Base-by-base conservation (phyloP, 1,139 yeast species). In the Nakaseomyces glabratus region DNA sequence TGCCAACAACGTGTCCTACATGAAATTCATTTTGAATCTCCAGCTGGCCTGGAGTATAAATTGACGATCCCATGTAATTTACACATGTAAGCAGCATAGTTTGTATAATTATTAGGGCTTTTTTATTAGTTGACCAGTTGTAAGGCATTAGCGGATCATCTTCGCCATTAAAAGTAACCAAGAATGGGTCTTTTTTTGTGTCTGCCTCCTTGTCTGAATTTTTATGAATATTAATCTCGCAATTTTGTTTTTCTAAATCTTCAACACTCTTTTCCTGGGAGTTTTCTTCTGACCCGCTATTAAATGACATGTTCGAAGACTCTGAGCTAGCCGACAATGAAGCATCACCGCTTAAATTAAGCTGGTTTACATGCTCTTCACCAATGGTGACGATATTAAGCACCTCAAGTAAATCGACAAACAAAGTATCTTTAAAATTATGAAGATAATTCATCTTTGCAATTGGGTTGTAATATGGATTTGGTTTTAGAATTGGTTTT, bases 31-130 rank as follows among this genome's bases (percentile, higher is more conserved):
- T 17, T 31, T 38, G 47, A 19, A 45, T 40, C 16, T 33, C 20
- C 23, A 42, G 41, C 31, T 45, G 45, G 12, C 77, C 78, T 0
- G 82, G 80, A 1, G 81, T 68, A 44, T 70, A 73, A 17, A 74
- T 68, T 1, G 82, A 74, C 1, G 81, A 65, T 4, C 75, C 79
- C 66, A 73, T 70, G 47, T 76, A 76, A 3, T 73, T 75, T 3
- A 70, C 61, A 4, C 64, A 54, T 1, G 81, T 72, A 37, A 76
- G 58, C 21, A 71, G 37, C 32, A 66, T 62, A 19, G 71, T 60
- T 38, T 66, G 58, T 6, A 64, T 12, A 1, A 66, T 54, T 28
- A 71, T 61, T 13, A 68, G 34, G 0, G 55, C 35, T 47, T 71
- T 73, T 30, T 58, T 57, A 8, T 38, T 24, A 1, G 49, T 18